phyloP scores from a whole-genome alignment of 805 yeast species.

The Blastobotrys mokoenaii region DNA sequence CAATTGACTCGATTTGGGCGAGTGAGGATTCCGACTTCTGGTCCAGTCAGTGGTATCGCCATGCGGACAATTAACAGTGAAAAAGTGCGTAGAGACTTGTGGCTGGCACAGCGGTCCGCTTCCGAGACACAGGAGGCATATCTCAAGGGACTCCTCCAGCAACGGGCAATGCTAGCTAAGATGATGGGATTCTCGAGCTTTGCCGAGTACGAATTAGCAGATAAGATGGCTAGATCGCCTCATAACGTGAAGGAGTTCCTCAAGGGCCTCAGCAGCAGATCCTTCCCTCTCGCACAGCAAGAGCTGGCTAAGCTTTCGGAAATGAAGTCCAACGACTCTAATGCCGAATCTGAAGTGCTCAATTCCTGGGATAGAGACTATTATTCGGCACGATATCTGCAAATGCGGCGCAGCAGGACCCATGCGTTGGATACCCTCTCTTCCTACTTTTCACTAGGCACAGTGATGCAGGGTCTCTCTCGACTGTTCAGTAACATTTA shows the following conservation, averaged over 20 bases:
- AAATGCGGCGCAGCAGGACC: constrained; percentile 25
- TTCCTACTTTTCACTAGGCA: constrained; percentile 73
- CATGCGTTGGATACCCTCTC: constrained; percentile 38
- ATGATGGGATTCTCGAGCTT: constrained; percentile 63
- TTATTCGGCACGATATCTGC: constrained; percentile 30
- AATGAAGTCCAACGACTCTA: constrained; percentile 28
- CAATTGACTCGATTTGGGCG: constrained; percentile 28
- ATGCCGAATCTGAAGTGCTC: constrained; percentile 35
- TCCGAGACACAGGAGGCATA: constrained; percentile 51
- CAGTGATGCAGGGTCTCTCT: constrained; percentile 76
- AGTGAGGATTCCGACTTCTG: constrained; percentile 49
- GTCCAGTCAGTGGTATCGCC: constrained; percentile 56
- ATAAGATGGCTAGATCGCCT: constrained; percentile 83
- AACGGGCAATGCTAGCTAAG: constrained; percentile 62
- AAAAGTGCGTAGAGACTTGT: constrained; percentile 53
- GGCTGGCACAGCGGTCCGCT: constrained; percentile 68
- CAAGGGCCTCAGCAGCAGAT: constrained; percentile 44
- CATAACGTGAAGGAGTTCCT: constrained; percentile 67
- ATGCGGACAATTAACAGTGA: constrained; percentile 50
- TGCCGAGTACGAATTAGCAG: constrained; percentile 74
- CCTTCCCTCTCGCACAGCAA: constrained; percentile 43
- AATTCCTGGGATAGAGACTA: constrained; percentile 93
- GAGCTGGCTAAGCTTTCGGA: constrained; percentile 42
- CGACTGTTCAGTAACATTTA: constrained; percentile 61
- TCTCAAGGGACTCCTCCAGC: constrained; percentile 50